Evolutionary conservation across 2,329 filamentous ascomycete species (phyloP).

Genomic region (Achaetomium macrosporum): DNA sequence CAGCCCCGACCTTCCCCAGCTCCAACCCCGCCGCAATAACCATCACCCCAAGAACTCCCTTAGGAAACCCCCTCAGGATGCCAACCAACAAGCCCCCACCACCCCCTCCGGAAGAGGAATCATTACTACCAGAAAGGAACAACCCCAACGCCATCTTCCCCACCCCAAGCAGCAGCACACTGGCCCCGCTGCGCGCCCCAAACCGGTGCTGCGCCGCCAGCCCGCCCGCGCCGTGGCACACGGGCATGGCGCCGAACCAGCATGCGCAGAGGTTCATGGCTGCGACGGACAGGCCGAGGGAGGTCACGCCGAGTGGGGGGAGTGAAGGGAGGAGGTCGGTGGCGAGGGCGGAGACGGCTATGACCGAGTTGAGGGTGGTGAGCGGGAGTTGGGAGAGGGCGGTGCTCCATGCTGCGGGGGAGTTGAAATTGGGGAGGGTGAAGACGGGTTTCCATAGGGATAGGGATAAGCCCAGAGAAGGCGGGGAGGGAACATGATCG

Average conservation of each 20-base stretch:
- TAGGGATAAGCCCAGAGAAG: too few relatives aligned
- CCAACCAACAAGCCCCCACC: slow-evolving; percentile 52
- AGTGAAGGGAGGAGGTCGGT: slow-evolving; percentile 63
- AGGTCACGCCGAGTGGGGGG: slow-evolving; percentile 38
- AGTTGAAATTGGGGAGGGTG: slow-evolving; percentile 46
- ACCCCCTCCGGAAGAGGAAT: background rate
- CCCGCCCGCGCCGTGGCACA: slow-evolving; percentile 88
- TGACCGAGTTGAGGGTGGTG: slow-evolving; percentile 86
- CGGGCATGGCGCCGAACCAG: slow-evolving; percentile 93
- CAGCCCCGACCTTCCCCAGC: slow-evolving; percentile 65
- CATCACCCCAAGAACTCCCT: slow-evolving; percentile 71
- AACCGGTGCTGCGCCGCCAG: slow-evolving; percentile 89
- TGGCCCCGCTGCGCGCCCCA: slow-evolving; percentile 80
- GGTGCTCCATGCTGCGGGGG: slow-evolving; percentile 36
- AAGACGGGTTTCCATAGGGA: slow-evolving; percentile 18
- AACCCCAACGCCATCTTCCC: slow-evolving; percentile 73
- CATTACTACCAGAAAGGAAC: background rate
- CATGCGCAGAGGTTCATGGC: slow-evolving; percentile 78
- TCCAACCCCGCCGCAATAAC: slow-evolving; percentile 86
- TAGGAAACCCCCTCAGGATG: slow-evolving; percentile 57
- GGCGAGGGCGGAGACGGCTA: slow-evolving; percentile 77
- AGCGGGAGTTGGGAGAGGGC: slow-evolving; percentile 83
- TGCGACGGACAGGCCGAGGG: slow-evolving; percentile 74
- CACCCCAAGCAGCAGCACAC: slow-evolving; percentile 70
- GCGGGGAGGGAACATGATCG: slow-evolving; percentile 43